A percentile compares a stretch with the other conserved stretches of the same genome.
phyloP scores from a whole-genome alignment of 2,329 filamentous ascomycete species.

The Epichloe aotearoae region DNA sequence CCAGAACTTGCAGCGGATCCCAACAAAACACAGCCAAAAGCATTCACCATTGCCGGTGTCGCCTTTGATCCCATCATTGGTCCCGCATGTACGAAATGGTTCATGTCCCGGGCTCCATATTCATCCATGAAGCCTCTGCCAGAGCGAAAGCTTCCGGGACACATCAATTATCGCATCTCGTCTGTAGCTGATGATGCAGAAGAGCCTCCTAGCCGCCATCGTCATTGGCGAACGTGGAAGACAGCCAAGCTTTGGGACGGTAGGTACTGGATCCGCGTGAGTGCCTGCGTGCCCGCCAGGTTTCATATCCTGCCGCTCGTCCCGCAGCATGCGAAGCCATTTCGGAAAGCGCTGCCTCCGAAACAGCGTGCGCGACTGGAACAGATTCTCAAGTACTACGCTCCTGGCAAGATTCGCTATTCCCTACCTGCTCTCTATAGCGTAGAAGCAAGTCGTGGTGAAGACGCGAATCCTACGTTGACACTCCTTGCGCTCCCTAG shows the following conservation, averaged over 20 bases:
- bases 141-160: constrained; percentile 12
- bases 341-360: constrained; percentile 30
- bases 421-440: constrained; percentile 43
- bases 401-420: constrained; percentile 41
- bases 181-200: not conserved
- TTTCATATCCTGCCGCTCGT: constrained; percentile 34
- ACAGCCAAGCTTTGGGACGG: constrained; percentile 38
- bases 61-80: constrained; percentile 22
- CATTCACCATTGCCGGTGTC: constrained; percentile 28
- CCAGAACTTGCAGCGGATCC: constrained; percentile 24
- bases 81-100: constrained; percentile 22
- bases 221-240: constrained; percentile 19
- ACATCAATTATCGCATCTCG: constrained; percentile 8
- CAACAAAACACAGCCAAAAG: constrained; percentile 16
- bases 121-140: constrained; percentile 23
- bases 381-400: constrained; percentile 32
- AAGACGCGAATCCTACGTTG: constrained; percentile 13
- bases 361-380: constrained; percentile 23
- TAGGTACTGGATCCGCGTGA: constrained; percentile 46
- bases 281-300: constrained; percentile 26
- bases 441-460: constrained; percentile 15
- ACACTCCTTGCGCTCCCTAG: constrained; percentile 40
- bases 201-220: constrained; percentile 5
- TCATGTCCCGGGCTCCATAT: constrained; percentile 35
- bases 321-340: constrained; percentile 29